These are phyloP conservation scores for Casuarina equisetifolia DNA, from an alignment of 306 rosid species.

Conservation along the genomic window DNA sequence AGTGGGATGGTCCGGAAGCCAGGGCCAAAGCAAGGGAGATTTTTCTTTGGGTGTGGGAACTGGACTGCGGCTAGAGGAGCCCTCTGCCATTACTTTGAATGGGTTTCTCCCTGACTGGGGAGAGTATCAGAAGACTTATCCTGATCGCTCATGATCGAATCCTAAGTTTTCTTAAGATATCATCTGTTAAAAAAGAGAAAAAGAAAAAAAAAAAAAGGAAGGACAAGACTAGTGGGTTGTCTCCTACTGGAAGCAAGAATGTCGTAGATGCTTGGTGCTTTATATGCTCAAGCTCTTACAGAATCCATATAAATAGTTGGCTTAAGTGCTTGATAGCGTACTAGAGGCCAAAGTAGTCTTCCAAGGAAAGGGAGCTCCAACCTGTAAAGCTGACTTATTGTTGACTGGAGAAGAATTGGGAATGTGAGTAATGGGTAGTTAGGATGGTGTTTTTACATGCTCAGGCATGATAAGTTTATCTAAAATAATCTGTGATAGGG, in stretches of 20 bases:
- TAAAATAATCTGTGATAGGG: conserved; percentile 63
- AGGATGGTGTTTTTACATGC: conserved; percentile 61
- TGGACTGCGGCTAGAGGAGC: conserved; percentile 81
- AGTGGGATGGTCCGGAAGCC: conserved; percentile 69
- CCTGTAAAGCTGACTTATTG: conserved; percentile 72
- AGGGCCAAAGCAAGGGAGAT: conserved; percentile 81
- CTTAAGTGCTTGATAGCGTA: conserved; percentile 34
- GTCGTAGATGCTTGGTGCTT: conserved; percentile 48
- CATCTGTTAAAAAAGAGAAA: conserved; percentile 36
- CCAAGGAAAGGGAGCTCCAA: conserved; percentile 49
- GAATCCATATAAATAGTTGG: conserved; percentile 52
- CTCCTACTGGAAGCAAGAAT: conserved; percentile 50
- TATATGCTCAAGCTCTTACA: conserved; percentile 45
- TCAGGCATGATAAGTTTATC: conserved; percentile 51
- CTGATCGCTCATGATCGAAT: conserved; percentile 35
- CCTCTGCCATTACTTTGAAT: conserved; percentile 83
- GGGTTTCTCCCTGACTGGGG: conserved; percentile 62
- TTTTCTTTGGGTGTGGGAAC: conserved; percentile 88
- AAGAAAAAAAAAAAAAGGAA: conserved; percentile 11
- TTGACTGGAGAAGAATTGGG: conserved; percentile 64
- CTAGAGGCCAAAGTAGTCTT: conserved; percentile 37
- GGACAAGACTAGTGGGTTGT: conserved; percentile 49
- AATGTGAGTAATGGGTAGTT: conserved; percentile 57
- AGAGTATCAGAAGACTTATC: conserved; percentile 25
- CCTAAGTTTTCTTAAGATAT: conserved; percentile 35